Conservation (phyloP, 208 protist species). For the Polymyxa betae region DNA sequence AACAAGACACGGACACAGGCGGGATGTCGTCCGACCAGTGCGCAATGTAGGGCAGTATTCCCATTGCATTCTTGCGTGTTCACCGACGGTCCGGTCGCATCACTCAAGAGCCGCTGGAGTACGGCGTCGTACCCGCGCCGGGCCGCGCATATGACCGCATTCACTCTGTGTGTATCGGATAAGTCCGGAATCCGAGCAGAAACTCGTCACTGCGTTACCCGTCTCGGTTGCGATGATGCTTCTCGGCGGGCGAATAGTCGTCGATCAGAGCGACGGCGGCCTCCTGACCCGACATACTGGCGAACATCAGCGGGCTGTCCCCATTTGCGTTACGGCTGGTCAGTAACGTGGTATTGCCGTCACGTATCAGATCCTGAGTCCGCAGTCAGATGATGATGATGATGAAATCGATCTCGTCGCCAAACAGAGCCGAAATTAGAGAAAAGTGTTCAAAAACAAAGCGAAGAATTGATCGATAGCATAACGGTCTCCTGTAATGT, state of each 20-base stretch:
- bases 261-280: not conserved
- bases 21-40: not conserved
- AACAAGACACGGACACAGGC: not conserved
- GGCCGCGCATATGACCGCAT: conserved; percentile 28
- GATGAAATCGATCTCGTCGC: not conserved
- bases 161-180: not conserved
- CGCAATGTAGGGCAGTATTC: conserved; percentile 24
- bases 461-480: no score
- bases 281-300: not conserved
- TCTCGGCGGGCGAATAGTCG: not conserved
- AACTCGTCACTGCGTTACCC: not conserved
- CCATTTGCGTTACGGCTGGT: not conserved
- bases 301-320: conserved; percentile 15
- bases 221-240: not conserved
- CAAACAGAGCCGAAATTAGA: not conserved
- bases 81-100: not conserved
- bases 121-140: not conserved
- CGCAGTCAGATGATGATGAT: not conserved
- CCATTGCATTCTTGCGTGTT: conserved; percentile 18
- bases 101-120: not conserved
- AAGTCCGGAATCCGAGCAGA: not conserved
- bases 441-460: not conserved
- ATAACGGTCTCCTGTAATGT: not conserved
- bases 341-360: not conserved
- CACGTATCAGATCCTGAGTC: not conserved